Base-by-base conservation (phyloP, 2,329 filamentous ascomycete genomes). In the Ascosphaera aggregata region DNA sequence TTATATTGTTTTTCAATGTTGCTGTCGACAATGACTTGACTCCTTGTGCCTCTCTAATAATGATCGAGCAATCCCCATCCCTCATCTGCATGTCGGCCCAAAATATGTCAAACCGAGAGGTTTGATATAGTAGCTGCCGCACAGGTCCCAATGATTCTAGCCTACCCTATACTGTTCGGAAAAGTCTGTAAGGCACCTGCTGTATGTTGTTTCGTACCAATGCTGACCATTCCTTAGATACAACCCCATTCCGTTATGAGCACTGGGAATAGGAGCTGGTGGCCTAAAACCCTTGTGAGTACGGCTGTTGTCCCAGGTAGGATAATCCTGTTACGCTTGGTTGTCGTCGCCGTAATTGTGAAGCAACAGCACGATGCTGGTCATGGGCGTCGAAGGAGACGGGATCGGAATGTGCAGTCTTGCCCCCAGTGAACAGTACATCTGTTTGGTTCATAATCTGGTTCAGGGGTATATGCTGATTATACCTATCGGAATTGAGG, bases 401-500 rank as follows among this genome's bases (percentile, higher is more conserved):
- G n/a, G 36, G 36, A 27, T 22, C 24, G 18, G 24, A 37, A 22
- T 20, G 19, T 4, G 36, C 36, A 16, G 36, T 22, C 24, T 37
- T 37, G 5, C 36, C 36, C 24, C 24, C 36, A 37, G 36, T 37
- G 2, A 19, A 37, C 8, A 19, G 20, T 9, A 17, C 36, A n/a
- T 22, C 11, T 7, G 36, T 37, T 5, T 19, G 18, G 13, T 18
- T 37, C n/a, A 37, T 17, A 5, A 15, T 16, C 36, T 19, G 11
- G 5, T 27, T 27, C 18, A 37, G 36, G 18, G 36, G 36, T 16
- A 37, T 37, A 7, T 15, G 4, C 11, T 27, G 19, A 7, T 20
- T 18, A 8, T 37, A 16, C 7, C 55, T 59, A 41, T 66, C 63
- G 44, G 53, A 67, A 40, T 60, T 55, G 1, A 66, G 47, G 0